phyloP scores from a whole-genome alignment of 2,329 filamentous ascomycete genomes.

The Fusarium avenaceum region DNA sequence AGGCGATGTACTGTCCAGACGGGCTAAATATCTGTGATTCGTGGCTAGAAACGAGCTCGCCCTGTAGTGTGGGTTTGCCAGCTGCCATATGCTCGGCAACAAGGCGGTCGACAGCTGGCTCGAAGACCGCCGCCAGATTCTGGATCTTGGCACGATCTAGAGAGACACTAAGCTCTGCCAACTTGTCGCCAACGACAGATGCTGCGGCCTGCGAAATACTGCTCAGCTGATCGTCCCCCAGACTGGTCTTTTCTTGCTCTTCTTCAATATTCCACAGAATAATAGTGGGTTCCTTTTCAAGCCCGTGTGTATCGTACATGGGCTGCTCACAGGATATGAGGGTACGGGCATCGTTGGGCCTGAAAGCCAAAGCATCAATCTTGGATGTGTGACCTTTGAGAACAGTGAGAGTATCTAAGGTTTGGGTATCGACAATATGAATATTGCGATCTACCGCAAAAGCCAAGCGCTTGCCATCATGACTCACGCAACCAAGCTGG shows the following conservation, averaged over 20 bases:
- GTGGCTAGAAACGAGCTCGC: not conserved
- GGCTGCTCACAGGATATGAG: conserved; percentile 14
- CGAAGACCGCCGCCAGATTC: not conserved
- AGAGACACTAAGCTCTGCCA: not conserved
- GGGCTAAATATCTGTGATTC: conserved; percentile 17
- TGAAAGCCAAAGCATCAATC: conserved; percentile 12
- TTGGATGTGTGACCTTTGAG: conserved; percentile 23
- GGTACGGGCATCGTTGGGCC: not conserved
- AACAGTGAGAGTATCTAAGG: conserved; percentile 5
- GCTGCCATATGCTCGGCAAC: not conserved
- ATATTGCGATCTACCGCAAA: conserved; percentile 14
- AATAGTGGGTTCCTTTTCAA: not conserved
- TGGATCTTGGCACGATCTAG: not conserved
- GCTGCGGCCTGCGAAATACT: not conserved
- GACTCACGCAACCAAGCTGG: conserved; percentile 9
- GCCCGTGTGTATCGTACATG: not conserved
- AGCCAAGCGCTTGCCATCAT: conserved; percentile 4
- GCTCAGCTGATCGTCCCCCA: not conserved
- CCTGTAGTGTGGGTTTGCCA: conserved; percentile 12
- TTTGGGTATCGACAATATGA: conserved; percentile 19
- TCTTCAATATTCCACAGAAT: conserved; percentile 26
- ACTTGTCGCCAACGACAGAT: not conserved
- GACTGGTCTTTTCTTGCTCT: not conserved
- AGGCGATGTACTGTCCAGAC: conserved; percentile 15
- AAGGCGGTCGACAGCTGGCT: not conserved